A percentile compares a stretch with the other conserved stretches of the same genome.
Evolutionary conservation across 441 rosid species (phyloP).

Genomic region (Pelargonium citronellum): DNA sequence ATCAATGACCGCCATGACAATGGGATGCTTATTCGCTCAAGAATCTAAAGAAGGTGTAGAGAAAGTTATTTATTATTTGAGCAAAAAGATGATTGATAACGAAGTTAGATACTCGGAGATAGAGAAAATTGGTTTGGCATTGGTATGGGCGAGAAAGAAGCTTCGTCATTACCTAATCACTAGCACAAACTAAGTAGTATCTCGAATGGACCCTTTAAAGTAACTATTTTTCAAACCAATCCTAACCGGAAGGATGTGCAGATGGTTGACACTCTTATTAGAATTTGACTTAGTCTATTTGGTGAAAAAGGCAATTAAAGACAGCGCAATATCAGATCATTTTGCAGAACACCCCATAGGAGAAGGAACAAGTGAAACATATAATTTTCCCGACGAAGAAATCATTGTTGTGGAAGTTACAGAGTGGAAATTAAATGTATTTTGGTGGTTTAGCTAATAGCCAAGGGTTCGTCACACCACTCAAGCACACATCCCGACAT

Average conservation of each 20-base stretch:
- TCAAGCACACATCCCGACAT: not conserved
- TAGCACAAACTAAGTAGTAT: not conserved
- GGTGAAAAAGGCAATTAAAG: not conserved
- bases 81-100: not conserved
- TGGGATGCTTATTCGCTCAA: not conserved
- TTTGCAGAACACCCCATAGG: not conserved
- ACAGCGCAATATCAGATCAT: not conserved
- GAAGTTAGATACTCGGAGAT: not conserved
- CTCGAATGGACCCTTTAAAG: not conserved
- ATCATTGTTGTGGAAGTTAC: not conserved
- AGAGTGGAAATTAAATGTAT: not conserved
- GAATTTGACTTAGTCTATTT: not conserved
- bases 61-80: not conserved
- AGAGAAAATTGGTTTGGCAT: not conserved
- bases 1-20: not conserved
- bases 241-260: not conserved
- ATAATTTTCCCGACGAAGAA: not conserved
- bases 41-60: not conserved
- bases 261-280: not conserved
- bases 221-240: not conserved
- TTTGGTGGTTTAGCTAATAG: not conserved
- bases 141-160: not conserved
- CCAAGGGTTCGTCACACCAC: not conserved
- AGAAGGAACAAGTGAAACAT: not conserved
- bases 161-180: not conserved